Evolutionary conservation across 805 yeast species (phyloP).

Genomic region (Kregervanrija pseudodelftensis): DNA sequence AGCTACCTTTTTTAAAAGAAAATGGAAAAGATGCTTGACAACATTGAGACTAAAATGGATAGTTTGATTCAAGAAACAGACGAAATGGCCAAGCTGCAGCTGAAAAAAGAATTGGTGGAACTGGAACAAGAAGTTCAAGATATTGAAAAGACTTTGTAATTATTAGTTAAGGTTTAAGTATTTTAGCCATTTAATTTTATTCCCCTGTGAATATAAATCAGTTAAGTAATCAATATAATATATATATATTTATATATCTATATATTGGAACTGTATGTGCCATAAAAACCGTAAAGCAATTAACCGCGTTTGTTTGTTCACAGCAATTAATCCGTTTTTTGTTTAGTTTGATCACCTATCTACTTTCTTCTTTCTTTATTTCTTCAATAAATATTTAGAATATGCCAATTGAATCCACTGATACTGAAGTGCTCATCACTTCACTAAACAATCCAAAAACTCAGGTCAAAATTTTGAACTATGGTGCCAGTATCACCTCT

Average conservation of each 20-base stretch:
- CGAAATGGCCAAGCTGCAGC: constrained; percentile 8
- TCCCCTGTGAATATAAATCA: not conserved
- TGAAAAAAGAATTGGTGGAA: constrained; percentile 3
- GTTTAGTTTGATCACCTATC: too few relatives aligned
- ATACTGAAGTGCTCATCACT: constrained; percentile 51
- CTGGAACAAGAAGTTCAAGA: constrained; percentile 6
- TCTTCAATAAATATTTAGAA: constrained; percentile 1
- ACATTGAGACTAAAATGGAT: constrained; percentile 59
- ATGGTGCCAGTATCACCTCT: constrained; percentile 83
- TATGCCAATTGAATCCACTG: constrained; percentile 69
- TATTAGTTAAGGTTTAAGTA: too few relatives aligned
- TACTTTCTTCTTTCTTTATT: not conserved
- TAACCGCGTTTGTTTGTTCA: too few relatives aligned
- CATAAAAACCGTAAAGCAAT: too few relatives aligned
- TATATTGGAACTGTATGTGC: too few relatives aligned
- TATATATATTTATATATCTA: too few relatives aligned
- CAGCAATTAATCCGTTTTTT: too few relatives aligned
- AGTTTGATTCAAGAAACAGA: constrained; percentile 43
- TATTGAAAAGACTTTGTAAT: not conserved
- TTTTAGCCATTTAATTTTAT: not conserved
- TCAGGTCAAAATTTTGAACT: constrained; percentile 62
- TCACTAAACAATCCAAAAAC: constrained; percentile 47
- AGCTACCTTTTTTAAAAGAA: constrained; percentile 4
- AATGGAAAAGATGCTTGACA: constrained; percentile 59
- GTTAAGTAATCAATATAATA: too few relatives aligned